phyloP scores from a whole-genome alignment of 306 rosid species.

The Cyamopsis tetragonoloba region DNA sequence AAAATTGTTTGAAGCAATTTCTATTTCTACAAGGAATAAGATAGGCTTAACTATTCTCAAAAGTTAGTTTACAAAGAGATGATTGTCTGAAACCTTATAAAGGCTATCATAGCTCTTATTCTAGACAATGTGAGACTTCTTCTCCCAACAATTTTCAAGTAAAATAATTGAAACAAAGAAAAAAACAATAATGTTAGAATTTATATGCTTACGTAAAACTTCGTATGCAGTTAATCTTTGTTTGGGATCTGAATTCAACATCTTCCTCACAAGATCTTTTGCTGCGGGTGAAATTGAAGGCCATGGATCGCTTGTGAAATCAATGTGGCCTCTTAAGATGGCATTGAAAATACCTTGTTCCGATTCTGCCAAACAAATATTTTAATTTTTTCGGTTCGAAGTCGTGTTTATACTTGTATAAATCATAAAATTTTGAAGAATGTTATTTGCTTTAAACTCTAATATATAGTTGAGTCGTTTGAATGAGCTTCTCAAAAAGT shows the following conservation, averaged over 20 bases:
- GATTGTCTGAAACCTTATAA: no score
- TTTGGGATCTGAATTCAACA: slow-evolving; percentile 70
- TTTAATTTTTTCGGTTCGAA: not conserved
- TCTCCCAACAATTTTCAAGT: no score
- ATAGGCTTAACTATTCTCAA: no score
- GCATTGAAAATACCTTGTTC: slow-evolving; percentile 43
- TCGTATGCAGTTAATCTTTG: slow-evolving; percentile 61
- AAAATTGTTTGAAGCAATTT: not conserved
- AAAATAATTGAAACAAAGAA: not conserved
- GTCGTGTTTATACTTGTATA: not conserved
- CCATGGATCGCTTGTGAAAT: slow-evolving; percentile 85
- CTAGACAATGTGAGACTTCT: no score
- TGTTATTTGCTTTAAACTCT: no score
- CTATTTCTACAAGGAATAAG: no score
- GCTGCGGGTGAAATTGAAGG: slow-evolving; percentile 77
- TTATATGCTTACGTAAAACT: slow-evolving; percentile 56
- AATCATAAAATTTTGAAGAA: not conserved
- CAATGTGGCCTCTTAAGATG: slow-evolving; percentile 59
- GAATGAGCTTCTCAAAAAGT: no score
- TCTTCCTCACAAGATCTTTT: slow-evolving; percentile 75
- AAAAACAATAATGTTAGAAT: not conserved
- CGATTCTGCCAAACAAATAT: slow-evolving; percentile 22
- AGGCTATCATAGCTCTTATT: no score
- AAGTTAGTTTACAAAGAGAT: no score
- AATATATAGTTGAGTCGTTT: no score